Base-by-base conservation (phyloP, 495 filamentous ascomycete genomes). In the Penicillium canariense region DNA sequence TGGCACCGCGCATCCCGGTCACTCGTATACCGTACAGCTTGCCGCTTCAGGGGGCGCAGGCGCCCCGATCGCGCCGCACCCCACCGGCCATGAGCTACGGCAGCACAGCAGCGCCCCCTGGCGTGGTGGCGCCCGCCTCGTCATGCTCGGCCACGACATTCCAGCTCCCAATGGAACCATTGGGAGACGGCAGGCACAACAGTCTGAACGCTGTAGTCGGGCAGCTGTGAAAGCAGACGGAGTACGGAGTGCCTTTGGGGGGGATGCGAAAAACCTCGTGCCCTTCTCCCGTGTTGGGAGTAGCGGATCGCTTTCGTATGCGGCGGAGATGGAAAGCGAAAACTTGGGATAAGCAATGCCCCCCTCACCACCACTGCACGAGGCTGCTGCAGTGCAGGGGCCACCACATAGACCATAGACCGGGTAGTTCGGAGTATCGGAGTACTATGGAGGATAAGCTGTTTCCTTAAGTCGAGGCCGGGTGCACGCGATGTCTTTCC, bases 401-500 rank as follows among this genome's bases (percentile, higher is more conserved):
- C n/a, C n/a, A n/a, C n/a, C n/a, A n/a, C n/a, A n/a, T n/a, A n/a
- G n/a, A n/a, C n/a, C n/a, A n/a, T n/a, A n/a, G n/a, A n/a, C n/a
- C n/a, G n/a, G n/a, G n/a, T n/a, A n/a, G n/a, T n/a, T n/a, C n/a
- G n/a, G n/a, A n/a, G n/a, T n/a, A n/a, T n/a, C n/a, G n/a, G n/a
- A n/a, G n/a, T n/a, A n/a, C n/a, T n/a, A n/a, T n/a, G n/a, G n/a
- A n/a, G n/a, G n/a, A n/a, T n/a, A n/a, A n/a, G n/a, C n/a, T n/a
- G n/a, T n/a, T n/a, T n/a, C n/a, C n/a, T n/a, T n/a, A n/a, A n/a
- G n/a, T 15, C 17, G 8, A 12, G 25, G 10, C 12, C 35, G 12
- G 34, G 34, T 39, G 55, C 58, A 60, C 58, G 58, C 58, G 58
- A 55, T 48, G 11, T 36, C 17, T 52, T 60, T 55, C 58, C 58